Base-by-base conservation (phyloP, 176 grass and related monocot species). In the Puya raimondii region DNA sequence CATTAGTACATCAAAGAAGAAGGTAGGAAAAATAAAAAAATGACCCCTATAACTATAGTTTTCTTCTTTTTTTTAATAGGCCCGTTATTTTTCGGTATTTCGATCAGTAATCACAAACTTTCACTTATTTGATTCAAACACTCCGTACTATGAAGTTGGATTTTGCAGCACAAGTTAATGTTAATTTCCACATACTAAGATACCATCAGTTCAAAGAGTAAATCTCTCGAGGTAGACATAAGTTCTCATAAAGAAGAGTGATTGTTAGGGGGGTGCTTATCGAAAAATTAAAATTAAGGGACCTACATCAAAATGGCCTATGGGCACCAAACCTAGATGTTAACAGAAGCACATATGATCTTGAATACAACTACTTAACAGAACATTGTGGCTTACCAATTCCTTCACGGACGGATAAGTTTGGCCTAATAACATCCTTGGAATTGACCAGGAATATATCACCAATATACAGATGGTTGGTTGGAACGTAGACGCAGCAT, bases 381-480 rank as follows among this genome's bases (percentile, higher is more conserved):
- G 56, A 61, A 22, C 9, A 22, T 10, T 5, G 23, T 17, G 23
- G 50, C 73, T 71, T 90, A 90, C 87, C 83, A 50, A 90, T 90
- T 54, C 87, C 87, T 78, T 90, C 87, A 47, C 83, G 80, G 64
- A 90, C 87, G 54, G 83, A 85, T 59, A 90, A 80, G 70, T 90
- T 90, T 15, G 80, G 87, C 64, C 76, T 85, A 63, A 85, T 90
- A 48, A 90, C 87, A 61, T 90, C 87, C 23, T 51, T 85, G 27
- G 79, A 82, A 64, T 79, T 85, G 61, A 90, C 73, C 26, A 90
- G 61, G 72, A 90, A 85, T 67, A 90, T 77, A 67, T 85, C 87
- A 15, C 87, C 87, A 65, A 90, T 90, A 52, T 90, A 90, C 3
- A 90, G 79, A 83, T 90, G 87, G 54, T 90, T 90, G 27, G 87